Base-by-base conservation (phyloP, 2,329 filamentous ascomycete genomes). In the Talaromyces sp. region DNA sequence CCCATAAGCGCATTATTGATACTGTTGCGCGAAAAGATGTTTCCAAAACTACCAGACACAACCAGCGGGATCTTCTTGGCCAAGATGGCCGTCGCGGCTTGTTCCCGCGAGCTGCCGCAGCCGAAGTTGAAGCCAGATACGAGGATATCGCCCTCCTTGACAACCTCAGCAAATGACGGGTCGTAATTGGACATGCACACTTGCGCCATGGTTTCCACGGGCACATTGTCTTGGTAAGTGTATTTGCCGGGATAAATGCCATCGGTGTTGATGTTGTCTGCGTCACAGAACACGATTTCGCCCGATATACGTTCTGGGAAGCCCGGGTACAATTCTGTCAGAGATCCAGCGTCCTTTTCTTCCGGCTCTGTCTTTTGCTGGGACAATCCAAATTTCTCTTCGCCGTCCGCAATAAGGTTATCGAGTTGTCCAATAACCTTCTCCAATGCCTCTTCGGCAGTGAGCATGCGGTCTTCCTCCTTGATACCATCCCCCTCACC, bases 141-240 rank as follows among this genome's bases (percentile, higher is more conserved):
- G 0, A 97, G 62, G 60, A 66, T 66, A 96, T 98, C 93, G 58
- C 87, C 88, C 0, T 86, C 74, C 68, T 85, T 85, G 37, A 49
- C 57, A 41, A 56, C 25, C 10, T 6, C 19, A 7, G 58, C 49
- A n/a, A 61, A 65, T 25, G 50, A 75, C 0, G 85, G 79, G 74
- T 98, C 94, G 79, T 97, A 98, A 83, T 98, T 98, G 75, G 90
- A 86, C 93, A 98, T 97, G 78, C 90, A 93, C 0, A 93, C 93
- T 69, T 90, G 82, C 0, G 92, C 92, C 94, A 98, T 97, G 64
- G 87, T 87, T 67, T 92, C 89, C 0, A 79, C 82, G 0, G 90
- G 80, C 0, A 98, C 84, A 71, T 91, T 85, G 73, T 98, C 93
- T 74, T 96, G 92, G 78, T 98, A 98, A 0, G 93, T 97, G 77